Conservation (phyloP, 257 asterid genomes). For the Verbascum thapsus region DNA sequence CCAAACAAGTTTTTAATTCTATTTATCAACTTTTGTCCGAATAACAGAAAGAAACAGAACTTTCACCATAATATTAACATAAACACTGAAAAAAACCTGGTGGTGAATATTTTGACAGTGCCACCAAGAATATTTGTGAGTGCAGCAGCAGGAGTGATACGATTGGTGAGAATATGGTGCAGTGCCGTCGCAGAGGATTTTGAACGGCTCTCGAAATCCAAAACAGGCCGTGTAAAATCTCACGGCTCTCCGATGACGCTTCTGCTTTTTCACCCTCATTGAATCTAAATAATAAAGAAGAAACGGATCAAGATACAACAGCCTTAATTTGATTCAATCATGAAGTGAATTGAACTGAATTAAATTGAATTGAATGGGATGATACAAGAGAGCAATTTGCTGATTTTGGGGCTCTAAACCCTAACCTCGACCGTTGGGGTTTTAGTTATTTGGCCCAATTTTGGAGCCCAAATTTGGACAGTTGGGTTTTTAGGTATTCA, state of each 20-base stretch:
- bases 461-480: slow-evolving; percentile 15
- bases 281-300: neutral
- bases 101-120: slow-evolving; percentile 77
- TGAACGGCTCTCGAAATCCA: slow-evolving; percentile 89
- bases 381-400: neutral
- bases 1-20: slow-evolving; percentile 18
- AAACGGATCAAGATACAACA: neutral
- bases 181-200: slow-evolving; percentile 97
- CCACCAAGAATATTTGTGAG: slow-evolving; percentile 70
- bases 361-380: neutral
- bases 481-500: neutral
- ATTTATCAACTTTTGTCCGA: neutral
- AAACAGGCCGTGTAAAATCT: slow-evolving; percentile 73
- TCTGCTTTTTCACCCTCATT: slow-evolving; percentile 84
- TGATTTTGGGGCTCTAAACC: slow-evolving; percentile 20
- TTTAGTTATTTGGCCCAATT: slow-evolving; percentile 19
- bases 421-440: slow-evolving; percentile 17
- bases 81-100: slow-evolving; percentile 46
- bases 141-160: slow-evolving; percentile 85
- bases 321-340: neutral
- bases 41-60: neutral
- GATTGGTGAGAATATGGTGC: slow-evolving; percentile 68
- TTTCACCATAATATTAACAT: neutral
- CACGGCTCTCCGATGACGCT: slow-evolving; percentile 77
- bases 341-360: neutral